Conservation (phyloP, 345 rosid species). For the Aurinia saxatilis region DNA sequence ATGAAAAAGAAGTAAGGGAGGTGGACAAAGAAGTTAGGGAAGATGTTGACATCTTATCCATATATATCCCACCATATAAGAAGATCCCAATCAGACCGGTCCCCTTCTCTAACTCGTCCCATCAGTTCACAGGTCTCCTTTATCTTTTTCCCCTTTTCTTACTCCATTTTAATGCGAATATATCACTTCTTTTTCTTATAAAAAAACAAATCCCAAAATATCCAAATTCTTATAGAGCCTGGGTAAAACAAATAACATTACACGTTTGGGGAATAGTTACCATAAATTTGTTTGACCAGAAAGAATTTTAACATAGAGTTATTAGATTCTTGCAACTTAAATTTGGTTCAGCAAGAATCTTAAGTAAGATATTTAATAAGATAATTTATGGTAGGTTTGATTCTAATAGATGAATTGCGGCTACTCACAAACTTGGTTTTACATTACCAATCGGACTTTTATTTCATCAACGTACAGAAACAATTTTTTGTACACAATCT, state of each 20-base stretch:
- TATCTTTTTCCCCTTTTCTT: not conserved
- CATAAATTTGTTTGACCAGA: not conserved
- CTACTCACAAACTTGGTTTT: not conserved
- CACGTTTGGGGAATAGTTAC: not conserved
- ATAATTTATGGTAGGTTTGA: not conserved
- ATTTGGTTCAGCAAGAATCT: too few species aligned
- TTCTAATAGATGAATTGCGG: not conserved
- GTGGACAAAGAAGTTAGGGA: constrained; percentile 40
- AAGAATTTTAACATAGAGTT: too few species aligned
- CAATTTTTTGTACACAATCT: not conserved
- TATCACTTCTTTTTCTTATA: not conserved
- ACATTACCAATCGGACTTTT: not conserved
- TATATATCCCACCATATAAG: constrained; percentile 30
- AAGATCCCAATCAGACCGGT: constrained; percentile 24
- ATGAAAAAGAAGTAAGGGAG: not conserved
- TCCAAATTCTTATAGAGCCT: too few species aligned
- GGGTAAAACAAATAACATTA: not conserved
- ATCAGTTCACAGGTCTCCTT: constrained; percentile 11
- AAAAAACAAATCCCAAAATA: not conserved
- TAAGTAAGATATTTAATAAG: too few species aligned
- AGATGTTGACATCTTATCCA: constrained; percentile 56
- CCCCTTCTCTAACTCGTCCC: constrained; percentile 27
- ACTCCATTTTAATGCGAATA: not conserved
- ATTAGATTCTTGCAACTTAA: too few species aligned
- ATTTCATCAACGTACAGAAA: not conserved